Conservation (phyloP, 768 basidiomycete species). For the Suillus ampliporus region DNA sequence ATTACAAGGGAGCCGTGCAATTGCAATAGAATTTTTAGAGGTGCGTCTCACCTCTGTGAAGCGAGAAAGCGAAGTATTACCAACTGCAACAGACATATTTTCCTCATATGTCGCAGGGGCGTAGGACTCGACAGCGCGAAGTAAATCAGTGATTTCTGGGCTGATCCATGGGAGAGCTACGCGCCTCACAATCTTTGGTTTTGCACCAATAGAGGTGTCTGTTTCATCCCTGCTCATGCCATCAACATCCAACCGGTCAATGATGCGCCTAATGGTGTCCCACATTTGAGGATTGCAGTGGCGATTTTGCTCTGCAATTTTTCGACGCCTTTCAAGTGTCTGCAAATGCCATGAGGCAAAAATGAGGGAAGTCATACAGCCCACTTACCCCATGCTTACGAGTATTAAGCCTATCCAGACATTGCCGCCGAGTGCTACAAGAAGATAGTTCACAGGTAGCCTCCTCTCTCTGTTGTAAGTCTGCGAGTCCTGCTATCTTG, state of each 20-base stretch:
- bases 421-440: not conserved
- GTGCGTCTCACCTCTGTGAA: not conserved
- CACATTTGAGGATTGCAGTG: conserved; percentile 7
- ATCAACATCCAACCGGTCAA: conserved; percentile 4
- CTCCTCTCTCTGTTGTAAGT: not conserved
- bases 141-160: not conserved
- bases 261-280: not conserved
- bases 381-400: conserved; percentile 1
- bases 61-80: not conserved
- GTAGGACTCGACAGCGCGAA: not conserved
- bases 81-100: not conserved
- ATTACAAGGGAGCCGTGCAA: not conserved
- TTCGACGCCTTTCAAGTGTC: conserved; percentile 1
- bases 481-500: not conserved
- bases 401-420: not conserved
- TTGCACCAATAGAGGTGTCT: not conserved
- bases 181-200: not conserved
- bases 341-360: too few relatives aligned
- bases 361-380: too few relatives aligned
- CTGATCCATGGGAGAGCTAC: too few relatives aligned
- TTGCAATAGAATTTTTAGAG: not conserved
- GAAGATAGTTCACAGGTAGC: not conserved
- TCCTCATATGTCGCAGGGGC: not conserved
- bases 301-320: conserved; percentile 7
- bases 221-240: conserved; percentile 19